Percentiles rank a stretch among this genome's conserved stretches.
Conservation (phyloP, 1,139 yeast genomes). For the Wickerhamomyces sp. region DNA sequence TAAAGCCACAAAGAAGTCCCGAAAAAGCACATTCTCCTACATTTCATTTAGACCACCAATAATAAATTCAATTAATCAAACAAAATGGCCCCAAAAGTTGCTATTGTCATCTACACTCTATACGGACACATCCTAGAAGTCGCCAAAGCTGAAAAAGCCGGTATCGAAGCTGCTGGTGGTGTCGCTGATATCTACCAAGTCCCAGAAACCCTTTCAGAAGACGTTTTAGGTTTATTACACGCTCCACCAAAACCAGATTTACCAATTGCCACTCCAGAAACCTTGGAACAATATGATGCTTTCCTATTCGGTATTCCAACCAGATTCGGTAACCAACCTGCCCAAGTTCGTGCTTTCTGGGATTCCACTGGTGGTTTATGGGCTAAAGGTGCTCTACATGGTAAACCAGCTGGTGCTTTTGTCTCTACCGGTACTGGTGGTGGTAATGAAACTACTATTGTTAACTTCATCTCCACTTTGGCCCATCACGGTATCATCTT, state of each 20-base stretch:
- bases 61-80: background rate
- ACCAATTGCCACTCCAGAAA: slow-evolving; percentile 64
- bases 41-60: background rate
- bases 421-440: slow-evolving; percentile 84
- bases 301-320: slow-evolving; percentile 81
- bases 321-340: slow-evolving; percentile 77
- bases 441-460: slow-evolving; percentile 71
- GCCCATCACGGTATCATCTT: slow-evolving; percentile 77
- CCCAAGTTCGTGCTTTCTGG: slow-evolving; percentile 80
- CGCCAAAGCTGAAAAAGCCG: slow-evolving; percentile 67
- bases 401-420: slow-evolving; percentile 74
- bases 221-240: slow-evolving; percentile 53
- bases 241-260: slow-evolving; percentile 66
- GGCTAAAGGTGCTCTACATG: slow-evolving; percentile 70
- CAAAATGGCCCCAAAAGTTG: slow-evolving; percentile 27
- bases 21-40: background rate
- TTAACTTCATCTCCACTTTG: slow-evolving; percentile 60
- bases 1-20: background rate
- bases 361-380: slow-evolving; percentile 80
- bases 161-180: slow-evolving; percentile 73
- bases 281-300: slow-evolving; percentile 62
- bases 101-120: slow-evolving; percentile 72
- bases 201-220: slow-evolving; percentile 69
- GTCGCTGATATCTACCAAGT: slow-evolving; percentile 69
- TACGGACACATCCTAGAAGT: slow-evolving; percentile 72